These are phyloP conservation scores for Teratosphaeria destructans DNA, from an alignment of 2,329 filamentous ascomycete genomes.

Conservation along the genomic window DNA sequence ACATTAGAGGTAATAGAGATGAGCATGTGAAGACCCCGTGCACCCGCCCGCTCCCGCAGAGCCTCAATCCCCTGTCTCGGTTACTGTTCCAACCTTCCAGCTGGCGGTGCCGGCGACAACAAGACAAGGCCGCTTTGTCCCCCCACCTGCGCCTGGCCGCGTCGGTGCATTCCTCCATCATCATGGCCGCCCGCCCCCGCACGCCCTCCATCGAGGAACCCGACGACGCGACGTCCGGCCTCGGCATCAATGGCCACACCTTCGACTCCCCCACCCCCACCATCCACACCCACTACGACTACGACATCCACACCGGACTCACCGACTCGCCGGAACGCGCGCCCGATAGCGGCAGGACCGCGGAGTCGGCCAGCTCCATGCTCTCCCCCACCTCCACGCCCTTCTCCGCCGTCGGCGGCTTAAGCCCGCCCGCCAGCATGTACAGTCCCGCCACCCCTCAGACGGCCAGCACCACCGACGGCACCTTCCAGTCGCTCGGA, in stretches of 20 bases:
- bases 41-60: neutral
- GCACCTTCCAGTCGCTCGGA: constrained; percentile 13
- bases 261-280: constrained; percentile 8
- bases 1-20: too few relatives aligned
- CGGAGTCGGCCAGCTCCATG: constrained; percentile 10
- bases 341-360: constrained; percentile 4
- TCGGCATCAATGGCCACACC: constrained; percentile 4
- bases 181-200: neutral
- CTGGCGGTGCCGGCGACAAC: neutral
- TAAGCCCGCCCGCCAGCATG: constrained; percentile 15
- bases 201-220: constrained; percentile 2
- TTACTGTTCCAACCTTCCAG: neutral
- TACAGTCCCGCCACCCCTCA: constrained; percentile 25
- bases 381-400: constrained; percentile 16
- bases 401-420: constrained; percentile 16
- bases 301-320: constrained; percentile 20
- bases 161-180: neutral
- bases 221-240: neutral
- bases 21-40: neutral
- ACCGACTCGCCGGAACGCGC: constrained; percentile 14
- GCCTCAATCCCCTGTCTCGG: neutral
- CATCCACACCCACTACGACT: constrained; percentile 21
- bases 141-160: neutral
- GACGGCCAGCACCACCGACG: constrained; percentile 18
- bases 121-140: neutral